A percentile compares a stretch with the other conserved stretches of the same genome.
phyloP scores from a whole-genome alignment of 352 stramenopile genomes.

The Phytophthora kernoviae region DNA sequence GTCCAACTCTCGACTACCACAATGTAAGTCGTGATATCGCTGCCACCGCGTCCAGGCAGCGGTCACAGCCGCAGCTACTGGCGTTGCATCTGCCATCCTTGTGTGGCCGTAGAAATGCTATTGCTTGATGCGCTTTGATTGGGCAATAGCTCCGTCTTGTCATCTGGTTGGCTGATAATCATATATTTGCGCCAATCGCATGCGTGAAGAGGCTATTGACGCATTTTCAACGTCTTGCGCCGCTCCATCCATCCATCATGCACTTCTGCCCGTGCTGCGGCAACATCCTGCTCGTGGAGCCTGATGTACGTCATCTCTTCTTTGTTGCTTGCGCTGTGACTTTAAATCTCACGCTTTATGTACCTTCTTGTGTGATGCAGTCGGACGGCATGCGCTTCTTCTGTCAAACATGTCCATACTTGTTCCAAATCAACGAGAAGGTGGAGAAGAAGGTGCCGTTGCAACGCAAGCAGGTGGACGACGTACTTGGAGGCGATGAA shows the following conservation, averaged over 20 bases:
- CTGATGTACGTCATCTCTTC: slow-evolving; percentile 54
- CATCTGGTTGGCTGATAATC: slow-evolving; percentile 3
- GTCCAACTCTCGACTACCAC: not conserved
- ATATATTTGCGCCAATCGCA: too few species aligned
- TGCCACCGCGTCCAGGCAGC: slow-evolving; percentile 33
- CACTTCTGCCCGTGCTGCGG: slow-evolving; percentile 91
- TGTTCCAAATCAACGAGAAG: slow-evolving; percentile 89
- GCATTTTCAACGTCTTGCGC: not conserved
- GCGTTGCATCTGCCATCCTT: not conserved
- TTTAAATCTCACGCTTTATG: slow-evolving; percentile 3
- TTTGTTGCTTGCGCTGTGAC: not conserved
- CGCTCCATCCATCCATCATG: slow-evolving; percentile 44
- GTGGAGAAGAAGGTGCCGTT: slow-evolving; percentile 90
- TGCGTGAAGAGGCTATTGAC: not conserved
- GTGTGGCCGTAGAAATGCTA: not conserved
- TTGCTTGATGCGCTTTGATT: not conserved
- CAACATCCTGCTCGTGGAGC: slow-evolving; percentile 91
- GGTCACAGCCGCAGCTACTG: slow-evolving; percentile 6
- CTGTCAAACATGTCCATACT: slow-evolving; percentile 89
- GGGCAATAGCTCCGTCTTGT: not conserved
- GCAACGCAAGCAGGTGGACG: slow-evolving; percentile 98
- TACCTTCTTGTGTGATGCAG: slow-evolving; percentile 30
- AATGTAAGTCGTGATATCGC: slow-evolving; percentile 15
- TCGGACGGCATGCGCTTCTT: slow-evolving; percentile 91
- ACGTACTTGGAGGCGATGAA: slow-evolving; percentile 97